Conservation (phyloP, 805 yeast genomes). For the Ogataea wickerhamii region DNA sequence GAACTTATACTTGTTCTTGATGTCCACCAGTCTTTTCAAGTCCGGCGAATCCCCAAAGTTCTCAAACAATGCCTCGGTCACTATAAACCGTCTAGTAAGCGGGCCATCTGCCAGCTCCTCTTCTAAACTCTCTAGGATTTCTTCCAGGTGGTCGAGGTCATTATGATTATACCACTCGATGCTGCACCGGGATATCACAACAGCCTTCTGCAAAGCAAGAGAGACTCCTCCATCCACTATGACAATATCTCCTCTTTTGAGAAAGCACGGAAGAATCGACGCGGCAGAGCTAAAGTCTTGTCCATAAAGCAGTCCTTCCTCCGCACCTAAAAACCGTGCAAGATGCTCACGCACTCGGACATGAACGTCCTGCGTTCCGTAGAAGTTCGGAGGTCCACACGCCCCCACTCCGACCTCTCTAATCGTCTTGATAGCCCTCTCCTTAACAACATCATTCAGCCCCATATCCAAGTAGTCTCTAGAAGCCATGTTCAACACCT, state of each 20-base stretch:
- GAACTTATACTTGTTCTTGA: slow-evolving; percentile 79
- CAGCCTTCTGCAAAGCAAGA: slow-evolving; percentile 82
- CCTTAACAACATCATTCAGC: slow-evolving; percentile 41
- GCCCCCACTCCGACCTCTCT: slow-evolving; percentile 88
- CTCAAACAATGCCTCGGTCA: slow-evolving; percentile 87
- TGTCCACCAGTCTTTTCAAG: slow-evolving; percentile 61
- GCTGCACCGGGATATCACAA: slow-evolving; percentile 80
- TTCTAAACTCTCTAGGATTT: slow-evolving; percentile 56
- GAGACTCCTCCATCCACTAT: slow-evolving; percentile 80
- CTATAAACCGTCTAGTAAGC: slow-evolving; percentile 82
- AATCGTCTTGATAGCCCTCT: slow-evolving; percentile 56
- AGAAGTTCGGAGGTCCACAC: slow-evolving; percentile 97
- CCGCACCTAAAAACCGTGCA: slow-evolving; percentile 72
- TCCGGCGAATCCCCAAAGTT: slow-evolving; percentile 78
- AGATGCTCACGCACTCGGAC: slow-evolving; percentile 71
- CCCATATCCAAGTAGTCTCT: slow-evolving; percentile 69
- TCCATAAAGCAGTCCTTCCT: slow-evolving; percentile 79
- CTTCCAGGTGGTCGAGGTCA: slow-evolving; percentile 78
- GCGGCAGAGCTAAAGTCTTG: slow-evolving; percentile 88
- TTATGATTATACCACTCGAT: slow-evolving; percentile 84
- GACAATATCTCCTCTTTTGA: slow-evolving; percentile 91
- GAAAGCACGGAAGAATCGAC: slow-evolving; percentile 87
- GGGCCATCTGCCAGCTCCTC: slow-evolving; percentile 67
- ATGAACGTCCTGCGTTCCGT: slow-evolving; percentile 93
- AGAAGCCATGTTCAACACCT: slow-evolving; percentile 64